Evolutionary conservation across 1,284 basidiomycete genomes (phyloP).

Genomic region (Flammula alnicola): DNA sequence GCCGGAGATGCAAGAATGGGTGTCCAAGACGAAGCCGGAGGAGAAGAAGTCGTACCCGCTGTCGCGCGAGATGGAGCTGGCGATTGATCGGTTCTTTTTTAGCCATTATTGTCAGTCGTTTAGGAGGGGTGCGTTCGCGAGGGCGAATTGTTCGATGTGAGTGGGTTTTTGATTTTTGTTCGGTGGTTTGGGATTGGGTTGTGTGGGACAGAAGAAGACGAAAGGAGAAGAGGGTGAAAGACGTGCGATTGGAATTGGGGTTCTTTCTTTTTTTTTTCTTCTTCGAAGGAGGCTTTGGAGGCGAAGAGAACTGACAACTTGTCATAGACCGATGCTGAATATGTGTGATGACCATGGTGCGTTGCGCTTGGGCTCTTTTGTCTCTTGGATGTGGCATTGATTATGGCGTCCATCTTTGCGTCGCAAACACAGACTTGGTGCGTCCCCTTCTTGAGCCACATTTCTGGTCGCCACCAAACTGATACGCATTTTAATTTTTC

Average conservation of each 20-base stretch:
- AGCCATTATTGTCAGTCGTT: constrained; percentile 91
- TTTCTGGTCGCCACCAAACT: too few relatives aligned
- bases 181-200: neutral
- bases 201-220: too few relatives aligned
- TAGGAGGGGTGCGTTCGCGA: constrained; percentile 88
- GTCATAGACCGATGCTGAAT: constrained; percentile 69
- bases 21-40: constrained; percentile 66
- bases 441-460: constrained; percentile 16
- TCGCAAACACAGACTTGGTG: constrained; percentile 32
- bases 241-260: neutral
- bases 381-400: neutral
- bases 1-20: constrained; percentile 84
- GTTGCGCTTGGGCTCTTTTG: constrained; percentile 24
- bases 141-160: constrained; percentile 92
- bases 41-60: constrained; percentile 68
- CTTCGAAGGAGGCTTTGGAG: too few relatives aligned
- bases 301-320: too few relatives aligned
- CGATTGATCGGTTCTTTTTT: constrained; percentile 90
- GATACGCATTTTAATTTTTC: constrained; percentile 1
- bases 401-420: neutral
- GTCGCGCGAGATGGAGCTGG: constrained; percentile 74
- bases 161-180: constrained; percentile 28
- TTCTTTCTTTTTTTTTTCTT: constrained; percentile 1
- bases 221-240: too few relatives aligned
- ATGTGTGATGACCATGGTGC: constrained; percentile 79